Evolutionary conservation across 2,329 filamentous ascomycete genomes (phyloP).

Genomic region (Epichloe gansuensis): DNA sequence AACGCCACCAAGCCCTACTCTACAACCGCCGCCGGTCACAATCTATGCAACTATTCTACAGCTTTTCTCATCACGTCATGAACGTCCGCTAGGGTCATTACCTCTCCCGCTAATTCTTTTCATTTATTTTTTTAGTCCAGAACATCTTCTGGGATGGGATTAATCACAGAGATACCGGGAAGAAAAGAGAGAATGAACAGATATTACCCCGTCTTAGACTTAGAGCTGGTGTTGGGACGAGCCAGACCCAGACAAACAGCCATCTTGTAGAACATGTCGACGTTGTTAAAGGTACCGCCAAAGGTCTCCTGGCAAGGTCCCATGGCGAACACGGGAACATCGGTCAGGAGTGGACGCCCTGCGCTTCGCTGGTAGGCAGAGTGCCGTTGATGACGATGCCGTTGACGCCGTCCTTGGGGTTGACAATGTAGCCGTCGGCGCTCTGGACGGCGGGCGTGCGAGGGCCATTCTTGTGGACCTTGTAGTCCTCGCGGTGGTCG

Average conservation of each 20-base stretch:
- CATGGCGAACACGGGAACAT: slow-evolving; percentile 66
- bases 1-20: neutral
- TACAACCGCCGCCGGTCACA: neutral
- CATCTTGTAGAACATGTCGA: slow-evolving; percentile 67
- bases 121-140: neutral
- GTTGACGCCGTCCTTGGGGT: slow-evolving; percentile 50
- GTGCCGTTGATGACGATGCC: slow-evolving; percentile 71
- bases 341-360: slow-evolving; percentile 69
- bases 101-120: neutral
- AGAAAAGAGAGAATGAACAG: neutral
- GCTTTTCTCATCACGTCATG: slow-evolving; percentile 1
- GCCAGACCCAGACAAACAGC: slow-evolving; percentile 52
- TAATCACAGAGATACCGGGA: neutral
- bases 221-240: slow-evolving; percentile 12
- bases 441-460: slow-evolving; percentile 47
- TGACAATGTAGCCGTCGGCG: slow-evolving; percentile 45
- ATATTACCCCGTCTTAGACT: slow-evolving; percentile 8
- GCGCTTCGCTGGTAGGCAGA: slow-evolving; percentile 45
- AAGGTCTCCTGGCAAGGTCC: slow-evolving; percentile 72
- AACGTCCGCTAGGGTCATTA: neutral
- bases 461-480: slow-evolving; percentile 53
- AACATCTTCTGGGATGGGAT: neutral
- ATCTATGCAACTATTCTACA: slow-evolving; percentile 1
- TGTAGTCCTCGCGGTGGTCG: slow-evolving; percentile 66
- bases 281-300: slow-evolving; percentile 56